Base-by-base conservation (phyloP, 2,329 filamentous ascomycete genomes). In the Pseudopithomyces maydicus region DNA sequence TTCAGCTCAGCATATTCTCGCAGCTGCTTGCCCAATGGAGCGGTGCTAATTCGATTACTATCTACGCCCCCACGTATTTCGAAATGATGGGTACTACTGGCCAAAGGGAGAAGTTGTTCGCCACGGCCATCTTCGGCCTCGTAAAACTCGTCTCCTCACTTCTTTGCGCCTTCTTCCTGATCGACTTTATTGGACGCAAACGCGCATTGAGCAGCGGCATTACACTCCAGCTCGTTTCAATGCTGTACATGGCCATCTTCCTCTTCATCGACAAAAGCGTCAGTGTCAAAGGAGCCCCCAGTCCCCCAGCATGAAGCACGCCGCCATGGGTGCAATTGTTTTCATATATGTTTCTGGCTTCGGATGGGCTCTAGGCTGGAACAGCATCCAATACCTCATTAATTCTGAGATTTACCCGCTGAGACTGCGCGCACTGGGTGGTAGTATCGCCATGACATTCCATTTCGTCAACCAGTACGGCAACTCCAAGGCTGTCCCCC, bases 391-490 rank as follows among this genome's bases (percentile, higher is more conserved):
- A 75, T 93, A 92, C 71, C 82, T 93, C 3, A 83, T 93, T 54
- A 91, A 89, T 14, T 88, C 89, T 1, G 90, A 93, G 70, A 82
- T 93, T 58, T 93, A 91, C 78, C 89, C 90, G 0, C 81, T 92
- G 10, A 84, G 89, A 3, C 86, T 93, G 48, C 85, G 90, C 54
- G 89, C 89, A 3, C 76, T 92, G 10, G 85, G 87, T 19, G 89
- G 88, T 0, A 89, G 86, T 0, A 81, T 90, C 69, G 86, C 88
- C 45, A 92, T 92, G 90, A 90, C 86, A 0, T 83, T 92, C 57
- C 90, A 93, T 74, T 92, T 92, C 69, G 87, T 84, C 57, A 91
- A 91, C 74, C 89, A 92, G 74, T 92, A 91, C 70, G 90, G 89
- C 23, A 92, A 90, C 78, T 83, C 86, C 1, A 87, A 90, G 35